Evolutionary conservation across 2,329 filamentous ascomycete genomes (phyloP), one percentile per base, ranked within the genome.

Genomic region (Fusarium austroafricanum): DNA sequence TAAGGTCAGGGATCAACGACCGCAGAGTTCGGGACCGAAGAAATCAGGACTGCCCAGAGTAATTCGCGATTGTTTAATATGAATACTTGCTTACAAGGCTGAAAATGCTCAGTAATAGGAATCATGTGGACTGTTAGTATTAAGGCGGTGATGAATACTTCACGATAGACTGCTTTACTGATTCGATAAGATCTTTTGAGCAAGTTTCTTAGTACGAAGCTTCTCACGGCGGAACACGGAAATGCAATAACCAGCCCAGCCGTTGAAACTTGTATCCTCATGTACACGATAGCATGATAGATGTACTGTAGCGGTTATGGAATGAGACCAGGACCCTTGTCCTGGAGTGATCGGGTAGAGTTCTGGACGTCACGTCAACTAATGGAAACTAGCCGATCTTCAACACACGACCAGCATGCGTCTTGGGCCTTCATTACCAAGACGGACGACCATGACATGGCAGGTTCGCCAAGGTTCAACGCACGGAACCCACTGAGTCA

Each of bases 321-420:
- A 63, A 68, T 59, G 23, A 54, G 46, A 15, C 55, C 43, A 33
- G 51, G 51, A 31, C 52, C 66, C 61, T 58, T 50, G 69, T 59
- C 55, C 28, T 52, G 55, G 55, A 61, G 47, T 57, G 47, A 49
- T 58, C 53, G 60, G 63, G 47, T 42, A 38, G 38, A 29, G 45
- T 47, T 57, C 28, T 54, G 42, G 26, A 45, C n/a, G 46, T 53
- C 44, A 61, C 31, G 35, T 67, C 37, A 66, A 43, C 18, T 61
- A 37, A 60, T 60, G 55, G 33, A 33, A 61, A 23, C 50, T 51
- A 49, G 35, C 51, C n/a, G 63, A 58, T 67, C 63, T 57, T 53
- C 40, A 42, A 63, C 44, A 57, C 38, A 47, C 39, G 63, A 35
- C 23, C 45, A 49, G 31, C 51, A 29, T 38, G 29, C 14, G 31